These are phyloP conservation scores for Flaveria linearis DNA, from an alignment of 129 eudicot species.

Conservation along the genomic window DNA sequence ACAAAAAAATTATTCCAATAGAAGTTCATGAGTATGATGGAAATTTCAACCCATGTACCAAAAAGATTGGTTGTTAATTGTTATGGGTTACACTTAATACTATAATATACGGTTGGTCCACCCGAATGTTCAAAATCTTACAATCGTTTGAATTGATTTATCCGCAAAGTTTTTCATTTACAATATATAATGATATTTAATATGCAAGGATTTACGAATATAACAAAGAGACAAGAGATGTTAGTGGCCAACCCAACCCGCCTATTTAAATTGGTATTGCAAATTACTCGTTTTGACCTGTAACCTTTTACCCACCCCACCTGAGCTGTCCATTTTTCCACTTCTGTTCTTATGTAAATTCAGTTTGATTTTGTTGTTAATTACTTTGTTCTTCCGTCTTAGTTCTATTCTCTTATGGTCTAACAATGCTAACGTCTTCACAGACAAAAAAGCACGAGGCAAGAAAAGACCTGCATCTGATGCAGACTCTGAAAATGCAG, in stretches of 20 bases:
- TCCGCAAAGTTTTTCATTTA: background rate
- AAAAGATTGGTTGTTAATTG: background rate
- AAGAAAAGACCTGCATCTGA: slow-evolving; percentile 61
- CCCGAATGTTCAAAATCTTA: background rate
- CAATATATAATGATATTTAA: background rate
- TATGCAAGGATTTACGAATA: background rate
- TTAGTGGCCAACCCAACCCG: background rate
- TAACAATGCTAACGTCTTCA: slow-evolving; percentile 10
- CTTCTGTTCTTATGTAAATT: background rate
- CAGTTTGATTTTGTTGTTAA: background rate
- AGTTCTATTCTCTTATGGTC: background rate
- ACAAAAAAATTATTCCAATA: background rate
- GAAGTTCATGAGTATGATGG: background rate
- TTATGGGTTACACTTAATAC: background rate
- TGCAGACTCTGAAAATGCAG: slow-evolving; percentile 28
- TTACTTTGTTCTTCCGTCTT: background rate
- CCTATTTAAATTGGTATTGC: background rate
- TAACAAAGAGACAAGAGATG: background rate
- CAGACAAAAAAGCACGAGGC: slow-evolving; percentile 36
- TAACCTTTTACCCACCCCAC: background rate
- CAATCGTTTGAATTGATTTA: background rate
- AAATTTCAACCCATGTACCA: background rate
- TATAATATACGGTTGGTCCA: background rate
- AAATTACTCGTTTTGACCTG: background rate
- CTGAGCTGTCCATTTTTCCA: background rate